Conservation (phyloP, 345 rosid genomes). For the Raphanus raphanistrum region DNA sequence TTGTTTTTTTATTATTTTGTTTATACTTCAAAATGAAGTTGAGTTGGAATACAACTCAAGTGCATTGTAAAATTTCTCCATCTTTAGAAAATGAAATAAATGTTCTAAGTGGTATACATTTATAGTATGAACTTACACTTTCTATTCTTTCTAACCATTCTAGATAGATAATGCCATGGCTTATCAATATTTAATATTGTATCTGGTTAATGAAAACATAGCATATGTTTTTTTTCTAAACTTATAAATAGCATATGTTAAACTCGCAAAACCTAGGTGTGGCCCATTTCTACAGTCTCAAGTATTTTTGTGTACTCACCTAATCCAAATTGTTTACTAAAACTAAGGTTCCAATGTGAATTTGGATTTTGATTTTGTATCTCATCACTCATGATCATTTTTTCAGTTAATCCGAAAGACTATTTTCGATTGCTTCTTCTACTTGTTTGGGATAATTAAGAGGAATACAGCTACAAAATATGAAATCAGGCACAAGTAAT, state of each 20-base stretch:
- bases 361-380: not conserved
- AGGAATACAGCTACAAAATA: not conserved
- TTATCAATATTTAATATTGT: not conserved
- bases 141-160: not conserved
- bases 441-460: not conserved
- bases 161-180: not conserved
- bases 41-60: not conserved
- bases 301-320: not conserved
- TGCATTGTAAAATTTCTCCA: not conserved
- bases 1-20: too few relatives aligned
- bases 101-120: not conserved
- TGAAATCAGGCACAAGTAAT: not conserved
- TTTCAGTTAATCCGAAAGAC: not conserved
- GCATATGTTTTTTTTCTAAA: not conserved
- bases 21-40: not conserved
- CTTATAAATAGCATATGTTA: not conserved
- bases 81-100: too few relatives aligned
- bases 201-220: not conserved
- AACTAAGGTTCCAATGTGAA: not conserved
- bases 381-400: not conserved
- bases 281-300: not conserved
- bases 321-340: not conserved
- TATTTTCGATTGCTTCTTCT: not conserved
- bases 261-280: not conserved
- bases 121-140: too few relatives aligned